A percentile compares a stretch with the other conserved stretches of the same genome.
Evolutionary conservation across 1,139 yeast genomes (phyloP).

Genomic region (Scheffersomyces illinoinensis): DNA sequence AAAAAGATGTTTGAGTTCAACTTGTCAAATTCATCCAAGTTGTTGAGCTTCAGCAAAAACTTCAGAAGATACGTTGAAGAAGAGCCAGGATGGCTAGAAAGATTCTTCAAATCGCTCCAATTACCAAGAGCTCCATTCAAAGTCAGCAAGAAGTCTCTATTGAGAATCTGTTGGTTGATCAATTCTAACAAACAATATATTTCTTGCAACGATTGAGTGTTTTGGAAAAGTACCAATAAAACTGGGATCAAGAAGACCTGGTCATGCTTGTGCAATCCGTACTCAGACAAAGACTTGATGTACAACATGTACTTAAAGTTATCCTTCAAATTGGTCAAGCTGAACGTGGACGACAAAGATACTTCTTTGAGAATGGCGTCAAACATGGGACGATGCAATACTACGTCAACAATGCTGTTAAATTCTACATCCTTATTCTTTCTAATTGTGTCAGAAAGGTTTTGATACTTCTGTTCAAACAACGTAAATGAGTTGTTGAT

Average conservation of each 20-base stretch:
- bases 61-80: slow-evolving; percentile 18
- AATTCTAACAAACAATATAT: slow-evolving; percentile 35
- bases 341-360: slow-evolving; percentile 9
- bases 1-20: slow-evolving; percentile 32
- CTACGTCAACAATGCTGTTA: slow-evolving; percentile 23
- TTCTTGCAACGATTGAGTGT: slow-evolving; percentile 21
- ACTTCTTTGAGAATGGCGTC: slow-evolving; percentile 23
- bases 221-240: slow-evolving; percentile 31
- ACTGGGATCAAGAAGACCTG: slow-evolving; percentile 43
- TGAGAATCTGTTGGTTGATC: slow-evolving; percentile 34
- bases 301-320: slow-evolving; percentile 35
- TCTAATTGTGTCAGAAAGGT: slow-evolving; percentile 30
- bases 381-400: slow-evolving; percentile 34
- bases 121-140: slow-evolving; percentile 26
- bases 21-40: slow-evolving; percentile 33
- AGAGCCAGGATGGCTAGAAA: slow-evolving; percentile 3
- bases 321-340: slow-evolving; percentile 19
- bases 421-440: slow-evolving; percentile 38
- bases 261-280: slow-evolving; percentile 42
- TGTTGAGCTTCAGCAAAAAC: slow-evolving; percentile 23
- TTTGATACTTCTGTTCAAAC: slow-evolving; percentile 22
- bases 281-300: slow-evolving; percentile 38
- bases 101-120: slow-evolving; percentile 27
- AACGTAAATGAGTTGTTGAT: slow-evolving; percentile 19
- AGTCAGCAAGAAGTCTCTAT: slow-evolving; percentile 24